Conservation (phyloP, 495 filamentous ascomycete genomes). For the Immersiella caudata region DNA sequence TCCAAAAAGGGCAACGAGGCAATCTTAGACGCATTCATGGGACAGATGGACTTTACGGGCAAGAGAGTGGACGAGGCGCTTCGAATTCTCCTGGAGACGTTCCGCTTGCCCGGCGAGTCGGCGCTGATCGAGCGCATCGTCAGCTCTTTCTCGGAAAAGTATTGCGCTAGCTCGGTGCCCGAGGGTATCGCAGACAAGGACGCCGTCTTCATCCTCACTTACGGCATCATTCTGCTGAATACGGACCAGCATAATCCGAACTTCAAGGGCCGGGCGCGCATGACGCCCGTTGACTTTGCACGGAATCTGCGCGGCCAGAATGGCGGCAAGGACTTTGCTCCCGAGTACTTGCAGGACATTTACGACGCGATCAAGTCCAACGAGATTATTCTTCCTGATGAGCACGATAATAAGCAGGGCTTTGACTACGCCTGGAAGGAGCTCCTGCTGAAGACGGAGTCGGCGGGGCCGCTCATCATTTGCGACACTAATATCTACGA, state of each 20-base stretch:
- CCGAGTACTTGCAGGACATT: constrained; percentile 83
- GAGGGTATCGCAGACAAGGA: constrained; percentile 85
- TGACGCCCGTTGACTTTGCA: constrained; percentile 79
- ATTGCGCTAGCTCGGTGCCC: constrained; percentile 70
- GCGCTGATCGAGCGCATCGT: constrained; percentile 92
- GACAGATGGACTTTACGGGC: constrained; percentile 80
- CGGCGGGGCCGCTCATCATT: constrained; percentile 69
- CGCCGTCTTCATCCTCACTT: constrained; percentile 86
- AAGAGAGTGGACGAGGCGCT: constrained; percentile 90
- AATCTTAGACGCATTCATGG: constrained; percentile 80
- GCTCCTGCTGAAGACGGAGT: constrained; percentile 81
- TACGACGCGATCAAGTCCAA: constrained; percentile 88
- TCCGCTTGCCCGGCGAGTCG: constrained; percentile 92
- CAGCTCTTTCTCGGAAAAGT: constrained; percentile 81
- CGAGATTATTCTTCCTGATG: constrained; percentile 96
- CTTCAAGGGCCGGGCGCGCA: constrained; percentile 76
- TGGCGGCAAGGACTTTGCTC: constrained; percentile 77
- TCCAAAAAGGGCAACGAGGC: constrained; percentile 84
- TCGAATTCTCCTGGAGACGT: constrained; percentile 83
- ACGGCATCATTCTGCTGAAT: constrained; percentile 94
- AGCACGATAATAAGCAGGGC: constrained; percentile 93
- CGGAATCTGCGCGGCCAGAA: constrained; percentile 90
- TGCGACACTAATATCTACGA: constrained; percentile 95
- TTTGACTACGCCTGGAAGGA: constrained; percentile 99
- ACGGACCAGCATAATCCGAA: constrained; percentile 96